Evolutionary conservation across 345 rosid genomes (phyloP).

Genomic region (Pistacia vera): DNA sequence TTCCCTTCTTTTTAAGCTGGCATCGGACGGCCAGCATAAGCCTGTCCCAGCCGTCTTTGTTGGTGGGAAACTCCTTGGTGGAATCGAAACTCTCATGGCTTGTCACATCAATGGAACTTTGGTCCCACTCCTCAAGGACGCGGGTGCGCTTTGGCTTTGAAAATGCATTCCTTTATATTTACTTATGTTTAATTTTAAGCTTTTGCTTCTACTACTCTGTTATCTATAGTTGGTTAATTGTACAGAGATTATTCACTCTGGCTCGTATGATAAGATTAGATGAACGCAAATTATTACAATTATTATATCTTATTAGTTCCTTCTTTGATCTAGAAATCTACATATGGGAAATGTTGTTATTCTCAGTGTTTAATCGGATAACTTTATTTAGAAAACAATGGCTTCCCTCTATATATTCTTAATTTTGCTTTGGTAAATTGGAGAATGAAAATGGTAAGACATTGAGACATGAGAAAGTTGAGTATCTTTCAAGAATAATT

Average conservation of each 20-base stretch:
- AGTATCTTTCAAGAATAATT: too few species aligned
- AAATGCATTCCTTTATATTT: too few species aligned
- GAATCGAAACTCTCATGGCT: constrained; percentile 89
- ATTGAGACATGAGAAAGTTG: too few species aligned
- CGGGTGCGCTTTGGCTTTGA: constrained; percentile 98
- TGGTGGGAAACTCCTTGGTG: constrained; percentile 88
- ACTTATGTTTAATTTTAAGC: neutral
- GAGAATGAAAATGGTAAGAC: too few species aligned
- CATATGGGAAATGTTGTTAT: too few species aligned
- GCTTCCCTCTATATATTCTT: too few species aligned
- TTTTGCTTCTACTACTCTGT: neutral
- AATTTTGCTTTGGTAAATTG: too few species aligned
- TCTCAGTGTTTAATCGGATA: too few species aligned
- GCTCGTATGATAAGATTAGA: neutral
- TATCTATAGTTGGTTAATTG: neutral
- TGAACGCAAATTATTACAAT: neutral
- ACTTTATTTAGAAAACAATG: too few species aligned
- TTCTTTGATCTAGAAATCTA: too few species aligned
- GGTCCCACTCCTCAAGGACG: constrained; percentile 87
- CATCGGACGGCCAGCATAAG: constrained; percentile 35
- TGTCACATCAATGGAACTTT: constrained; percentile 87
- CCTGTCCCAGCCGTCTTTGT: constrained; percentile 66
- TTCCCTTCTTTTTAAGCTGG: constrained; percentile 43
- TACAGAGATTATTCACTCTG: neutral
- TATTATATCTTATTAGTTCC: too few species aligned